phyloP scores from a whole-genome alignment of 495 filamentous ascomycete species.

The Lepraria neglecta region DNA sequence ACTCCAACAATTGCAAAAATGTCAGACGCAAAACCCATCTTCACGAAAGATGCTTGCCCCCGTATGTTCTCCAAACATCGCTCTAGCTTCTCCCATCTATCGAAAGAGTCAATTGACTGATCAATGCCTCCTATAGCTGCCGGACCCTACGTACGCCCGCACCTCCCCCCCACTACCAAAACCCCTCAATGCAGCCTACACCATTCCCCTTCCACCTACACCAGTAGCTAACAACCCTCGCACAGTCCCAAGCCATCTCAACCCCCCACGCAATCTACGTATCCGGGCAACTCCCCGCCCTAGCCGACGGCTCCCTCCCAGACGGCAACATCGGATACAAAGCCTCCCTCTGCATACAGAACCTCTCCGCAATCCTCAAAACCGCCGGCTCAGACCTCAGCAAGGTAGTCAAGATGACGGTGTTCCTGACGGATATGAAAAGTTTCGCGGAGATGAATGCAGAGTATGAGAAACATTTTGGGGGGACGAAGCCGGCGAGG shows the following conservation, averaged over 20 bases:
- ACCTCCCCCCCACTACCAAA: not conserved
- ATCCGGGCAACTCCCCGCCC: slow-evolving; percentile 87
- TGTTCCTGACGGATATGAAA: slow-evolving; percentile 80
- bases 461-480: slow-evolving; percentile 81
- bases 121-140: slow-evolving; percentile 37
- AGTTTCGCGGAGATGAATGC: slow-evolving; percentile 83
- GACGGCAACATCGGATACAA: slow-evolving; percentile 69
- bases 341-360: slow-evolving; percentile 67
- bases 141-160: slow-evolving; percentile 50
- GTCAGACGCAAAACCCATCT: slow-evolving; percentile 34
- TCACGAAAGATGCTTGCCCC: slow-evolving; percentile 43
- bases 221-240: not conserved
- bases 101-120: not conserved
- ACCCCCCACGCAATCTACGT: slow-evolving; percentile 80
- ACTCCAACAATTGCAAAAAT: not conserved
- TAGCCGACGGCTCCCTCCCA: slow-evolving; percentile 65
- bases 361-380: slow-evolving; percentile 69
- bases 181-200: not conserved
- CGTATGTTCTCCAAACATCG: slow-evolving; percentile 32
- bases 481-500: slow-evolving; percentile 63
- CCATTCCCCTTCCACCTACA: not conserved
- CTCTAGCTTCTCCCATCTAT: not conserved
- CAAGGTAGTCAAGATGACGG: slow-evolving; percentile 72
- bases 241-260: slow-evolving; percentile 81
- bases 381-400: slow-evolving; percentile 69